A percentile compares a stretch with the other conserved stretches of the same genome.
Conservation (phyloP, 495 filamentous ascomycete species). For the Daldinia decipiens region DNA sequence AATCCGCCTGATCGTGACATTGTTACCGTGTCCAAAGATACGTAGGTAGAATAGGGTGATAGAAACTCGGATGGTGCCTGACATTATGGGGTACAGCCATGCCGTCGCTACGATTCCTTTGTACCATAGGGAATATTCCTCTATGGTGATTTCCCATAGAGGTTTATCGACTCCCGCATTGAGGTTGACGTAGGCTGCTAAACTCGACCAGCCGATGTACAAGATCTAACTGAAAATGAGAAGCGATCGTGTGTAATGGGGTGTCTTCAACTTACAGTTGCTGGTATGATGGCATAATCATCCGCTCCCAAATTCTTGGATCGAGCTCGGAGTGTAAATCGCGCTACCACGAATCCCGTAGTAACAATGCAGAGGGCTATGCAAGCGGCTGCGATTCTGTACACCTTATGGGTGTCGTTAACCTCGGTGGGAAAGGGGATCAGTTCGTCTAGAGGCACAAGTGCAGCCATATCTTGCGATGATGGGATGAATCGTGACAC, state of each 20-base stretch:
- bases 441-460: slow-evolving; percentile 1
- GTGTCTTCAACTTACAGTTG: slow-evolving; percentile 9
- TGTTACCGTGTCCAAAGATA: slow-evolving; percentile 27
- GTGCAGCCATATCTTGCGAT: neutral
- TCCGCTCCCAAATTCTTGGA: slow-evolving; percentile 19
- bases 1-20: slow-evolving; percentile 3
- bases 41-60: slow-evolving; percentile 42
- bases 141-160: slow-evolving; percentile 44
- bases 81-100: slow-evolving; percentile 40
- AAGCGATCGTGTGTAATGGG: too few relatives aligned
- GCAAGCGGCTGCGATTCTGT: slow-evolving; percentile 4
- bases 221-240: slow-evolving; percentile 28
- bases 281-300: slow-evolving; percentile 30
- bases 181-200: slow-evolving; percentile 42
- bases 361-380: neutral
- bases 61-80: slow-evolving; percentile 30
- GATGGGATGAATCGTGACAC: neutral
- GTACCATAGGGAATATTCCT: slow-evolving; percentile 43
- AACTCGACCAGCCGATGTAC: slow-evolving; percentile 38
- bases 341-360: neutral
- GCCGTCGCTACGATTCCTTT: slow-evolving; percentile 29
- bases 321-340: neutral
- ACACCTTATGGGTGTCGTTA: slow-evolving; percentile 12
- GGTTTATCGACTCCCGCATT: slow-evolving; percentile 46
- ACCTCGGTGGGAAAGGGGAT: slow-evolving; percentile 4